Base-by-base conservation (phyloP, 176 grass and related monocot genomes). In the Rhynchospora breviuscula region DNA sequence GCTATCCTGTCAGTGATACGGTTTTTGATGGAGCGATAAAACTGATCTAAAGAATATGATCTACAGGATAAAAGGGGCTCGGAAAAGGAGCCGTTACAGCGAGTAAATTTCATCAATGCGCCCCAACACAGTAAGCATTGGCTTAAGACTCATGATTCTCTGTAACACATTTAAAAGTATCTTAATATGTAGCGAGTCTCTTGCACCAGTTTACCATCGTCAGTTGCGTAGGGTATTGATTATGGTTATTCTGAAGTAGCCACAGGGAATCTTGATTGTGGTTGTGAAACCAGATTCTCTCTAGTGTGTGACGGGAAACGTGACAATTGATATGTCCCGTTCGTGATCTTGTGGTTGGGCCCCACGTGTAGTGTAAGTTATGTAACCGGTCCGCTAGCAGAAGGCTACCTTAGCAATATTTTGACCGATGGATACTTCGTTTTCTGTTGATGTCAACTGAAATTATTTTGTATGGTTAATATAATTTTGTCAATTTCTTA, bases 61-160 rank as follows among this genome's bases (percentile, higher is more conserved):
- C 5, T 44, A 22, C 14, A 48, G 57, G 80, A 65, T 82, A 82
- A 65, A 82, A 23, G 44, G 23, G 17, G 22, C 21, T 68, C 49
- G 80, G 80, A 63, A 82, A 82, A 65, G 80, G 80, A 67, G 80
- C 80, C 80, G 80, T 82, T 82, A 82, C 79, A 23, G 79, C 79
- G 33, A 82, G 79, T 67, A 82, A 67, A 82, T 82, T 67, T 82
- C 79, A 67, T 82, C 21, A 52, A 82, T 81, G 60, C 40, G 3
- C 59, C 62, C 59, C 49, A 61, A 80, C 78, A 46, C 78, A 61
- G 57, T 80, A 80, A 80, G 18, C 79, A 14, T 44, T n/a, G 79
- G 79, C 44, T 66, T 54, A 76, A 74, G 21, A 8, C 22, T 26
- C 72, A 0, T 53, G 10, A 54, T 29, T 21, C 48, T 76, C 48